Evolutionary conservation across 2,329 filamentous ascomycete species (phyloP).

Genomic region (Chaetomium globosum): DNA sequence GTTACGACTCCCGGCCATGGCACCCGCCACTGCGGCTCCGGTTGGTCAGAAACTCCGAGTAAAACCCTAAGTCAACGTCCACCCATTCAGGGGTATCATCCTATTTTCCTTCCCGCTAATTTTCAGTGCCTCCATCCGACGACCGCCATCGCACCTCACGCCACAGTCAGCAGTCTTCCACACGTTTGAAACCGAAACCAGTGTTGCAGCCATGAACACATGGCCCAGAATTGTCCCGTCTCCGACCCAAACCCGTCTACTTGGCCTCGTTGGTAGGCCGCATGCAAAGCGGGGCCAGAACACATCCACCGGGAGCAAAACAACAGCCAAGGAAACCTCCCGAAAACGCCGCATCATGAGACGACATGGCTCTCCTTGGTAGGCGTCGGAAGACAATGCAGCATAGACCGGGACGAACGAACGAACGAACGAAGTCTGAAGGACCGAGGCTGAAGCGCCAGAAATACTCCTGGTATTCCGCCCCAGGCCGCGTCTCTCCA

Average conservation of each 20-base stretch:
- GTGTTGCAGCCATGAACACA: background rate
- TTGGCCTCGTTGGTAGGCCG: background rate
- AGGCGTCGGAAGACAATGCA: background rate
- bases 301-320: background rate
- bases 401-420: background rate
- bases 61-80: slow-evolving; percentile 29
- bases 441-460: background rate
- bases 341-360: background rate
- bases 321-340: background rate
- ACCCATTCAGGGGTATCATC: slow-evolving; percentile 10
- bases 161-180: background rate
- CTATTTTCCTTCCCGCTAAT: background rate
- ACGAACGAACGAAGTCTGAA: background rate
- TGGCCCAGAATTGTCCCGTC: background rate
- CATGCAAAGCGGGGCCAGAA: background rate
- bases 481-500: background rate
- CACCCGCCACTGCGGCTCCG: slow-evolving; percentile 17
- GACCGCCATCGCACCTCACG: background rate
- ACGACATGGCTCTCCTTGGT: background rate
- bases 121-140: background rate
- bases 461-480: slow-evolving; percentile 15
- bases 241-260: background rate
- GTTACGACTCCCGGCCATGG: slow-evolving; percentile 4
- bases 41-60: slow-evolving; percentile 23
- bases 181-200: background rate